These are phyloP conservation scores for Aspergillus campestris DNA, from an alignment of 495 filamentous ascomycete genomes.

Conservation along the genomic window DNA sequence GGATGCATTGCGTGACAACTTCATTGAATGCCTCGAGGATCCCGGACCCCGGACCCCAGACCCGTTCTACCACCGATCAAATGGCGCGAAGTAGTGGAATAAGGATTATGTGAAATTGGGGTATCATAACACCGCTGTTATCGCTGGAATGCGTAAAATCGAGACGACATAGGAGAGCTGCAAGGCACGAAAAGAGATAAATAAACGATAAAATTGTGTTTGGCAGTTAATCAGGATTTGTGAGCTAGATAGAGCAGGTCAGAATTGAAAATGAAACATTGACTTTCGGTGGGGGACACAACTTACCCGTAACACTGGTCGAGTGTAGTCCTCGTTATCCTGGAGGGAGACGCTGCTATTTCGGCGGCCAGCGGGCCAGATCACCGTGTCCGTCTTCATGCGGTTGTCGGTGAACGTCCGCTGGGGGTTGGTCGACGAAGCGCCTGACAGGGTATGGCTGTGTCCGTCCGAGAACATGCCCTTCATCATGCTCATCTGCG, in stretches of 20 bases:
- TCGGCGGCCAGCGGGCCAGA: constrained; percentile 40
- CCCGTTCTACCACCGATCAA: no score
- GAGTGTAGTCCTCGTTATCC: constrained; percentile 50
- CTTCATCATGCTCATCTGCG: constrained; percentile 38
- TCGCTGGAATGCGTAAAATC: constrained; percentile 27
- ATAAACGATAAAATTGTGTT: constrained; percentile 7
- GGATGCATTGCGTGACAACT: no score
- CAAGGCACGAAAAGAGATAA: constrained; percentile 7
- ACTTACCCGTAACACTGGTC: constrained; percentile 48
- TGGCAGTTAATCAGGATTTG: constrained; percentile 42
- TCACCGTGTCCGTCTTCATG: constrained; percentile 33
- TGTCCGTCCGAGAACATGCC: constrained; percentile 33
- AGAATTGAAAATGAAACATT: neutral
- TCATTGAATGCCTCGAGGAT: no score
- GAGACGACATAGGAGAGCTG: constrained; percentile 17
- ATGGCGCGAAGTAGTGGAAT: no score
- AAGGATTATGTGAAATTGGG: constrained; percentile 32
- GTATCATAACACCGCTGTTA: constrained; percentile 40
- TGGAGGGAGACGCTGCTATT: constrained; percentile 44
- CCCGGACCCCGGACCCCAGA: no score
- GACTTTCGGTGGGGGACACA: neutral
- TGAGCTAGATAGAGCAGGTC: constrained; percentile 30
- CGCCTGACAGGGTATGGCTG: constrained; percentile 30
- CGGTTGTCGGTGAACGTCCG: constrained; percentile 39
- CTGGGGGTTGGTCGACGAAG: constrained; percentile 16